A percentile compares a stretch with the other conserved stretches of the same genome.
Evolutionary conservation across 176 grass and related monocot genomes (phyloP).

Genomic region (Tuctoria greenei): DNA sequence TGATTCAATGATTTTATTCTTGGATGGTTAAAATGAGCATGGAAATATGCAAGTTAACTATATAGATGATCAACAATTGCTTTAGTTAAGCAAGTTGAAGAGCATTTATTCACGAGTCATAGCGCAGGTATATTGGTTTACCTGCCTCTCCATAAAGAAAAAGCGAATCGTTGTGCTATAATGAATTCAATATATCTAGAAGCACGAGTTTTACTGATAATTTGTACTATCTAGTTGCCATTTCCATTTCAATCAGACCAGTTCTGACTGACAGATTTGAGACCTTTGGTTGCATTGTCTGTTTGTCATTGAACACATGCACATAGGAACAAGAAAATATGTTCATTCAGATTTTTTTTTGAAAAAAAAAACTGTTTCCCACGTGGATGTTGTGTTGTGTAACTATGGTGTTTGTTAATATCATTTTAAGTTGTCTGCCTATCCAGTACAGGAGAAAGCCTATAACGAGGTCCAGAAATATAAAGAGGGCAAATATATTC

Average conservation of each 20-base stretch:
- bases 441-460: constrained; percentile 45
- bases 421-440: neutral
- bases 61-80: too few species aligned
- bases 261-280: neutral
- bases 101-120: too few species aligned
- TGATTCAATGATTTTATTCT: too few species aligned
- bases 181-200: neutral
- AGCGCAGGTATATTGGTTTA: too few species aligned
- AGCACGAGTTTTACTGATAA: neutral
- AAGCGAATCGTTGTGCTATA: neutral
- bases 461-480: constrained; percentile 53
- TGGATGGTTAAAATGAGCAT: too few species aligned
- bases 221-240: neutral
- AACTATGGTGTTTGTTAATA: neutral
- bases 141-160: too few species aligned
- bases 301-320: neutral
- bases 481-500: constrained; percentile 58
- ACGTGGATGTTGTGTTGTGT: neutral
- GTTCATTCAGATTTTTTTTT: neutral
- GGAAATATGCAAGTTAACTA: too few species aligned
- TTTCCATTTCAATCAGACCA: neutral
- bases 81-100: too few species aligned
- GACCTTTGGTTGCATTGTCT: neutral
- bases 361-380: neutral
- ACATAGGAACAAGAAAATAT: neutral